Percentiles rank a stretch among this genome's conserved stretches.
Evolutionary conservation across 306 rosid species (phyloP).

Genomic region (Pachyrhizus erosus): DNA sequence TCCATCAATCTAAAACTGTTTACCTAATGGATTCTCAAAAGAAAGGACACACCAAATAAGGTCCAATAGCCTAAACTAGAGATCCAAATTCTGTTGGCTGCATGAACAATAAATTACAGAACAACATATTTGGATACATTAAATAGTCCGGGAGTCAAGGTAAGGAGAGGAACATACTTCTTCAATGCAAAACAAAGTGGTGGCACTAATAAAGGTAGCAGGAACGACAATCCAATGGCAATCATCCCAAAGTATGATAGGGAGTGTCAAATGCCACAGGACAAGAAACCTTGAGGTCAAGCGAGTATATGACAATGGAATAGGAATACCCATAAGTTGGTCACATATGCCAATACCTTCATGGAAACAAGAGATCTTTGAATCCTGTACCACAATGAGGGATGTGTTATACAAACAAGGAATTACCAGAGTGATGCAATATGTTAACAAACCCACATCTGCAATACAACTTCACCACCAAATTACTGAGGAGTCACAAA

Average conservation of each 20-base stretch:
- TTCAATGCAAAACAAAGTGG: constrained; percentile 94
- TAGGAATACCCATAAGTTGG: constrained; percentile 88
- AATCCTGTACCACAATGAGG: constrained; percentile 60
- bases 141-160: constrained; percentile 8
- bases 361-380: constrained; percentile 77
- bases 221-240: constrained; percentile 97
- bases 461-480: constrained; percentile 17
- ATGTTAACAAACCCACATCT: not conserved
- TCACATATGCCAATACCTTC: constrained; percentile 92
- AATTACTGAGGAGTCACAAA: not conserved
- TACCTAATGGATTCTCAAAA: not conserved
- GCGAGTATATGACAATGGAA: constrained; percentile 92
- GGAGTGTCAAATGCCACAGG: constrained; percentile 90
- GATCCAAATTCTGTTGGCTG: constrained; percentile 4
- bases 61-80: not conserved
- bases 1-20: constrained; percentile 12
- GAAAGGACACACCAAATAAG: constrained; percentile 2
- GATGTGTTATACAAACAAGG: constrained; percentile 10
- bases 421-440: not conserved
- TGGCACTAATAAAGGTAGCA: constrained; percentile 91
- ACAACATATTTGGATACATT: constrained; percentile 27
- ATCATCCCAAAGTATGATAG: constrained; percentile 94
- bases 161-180: constrained; percentile 60
- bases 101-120: constrained; percentile 21
- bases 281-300: constrained; percentile 92